Base-by-base conservation (phyloP, 2,329 filamentous ascomycete genomes). In the Septoria petroselini region DNA sequence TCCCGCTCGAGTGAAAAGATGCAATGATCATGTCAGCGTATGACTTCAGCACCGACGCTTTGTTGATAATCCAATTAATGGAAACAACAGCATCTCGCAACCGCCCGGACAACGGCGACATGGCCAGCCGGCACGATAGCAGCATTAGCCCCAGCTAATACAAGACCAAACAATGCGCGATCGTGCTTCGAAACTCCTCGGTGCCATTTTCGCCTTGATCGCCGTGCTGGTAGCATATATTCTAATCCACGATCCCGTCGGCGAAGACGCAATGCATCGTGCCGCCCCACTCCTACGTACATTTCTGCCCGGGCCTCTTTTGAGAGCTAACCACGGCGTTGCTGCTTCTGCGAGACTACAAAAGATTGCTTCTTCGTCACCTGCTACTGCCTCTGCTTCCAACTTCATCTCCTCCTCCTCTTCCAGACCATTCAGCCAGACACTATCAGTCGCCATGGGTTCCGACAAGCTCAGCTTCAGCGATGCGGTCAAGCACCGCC, bases 401-500 rank as follows among this genome's bases (percentile, higher is more conserved):
- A n/a, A n/a, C n/a, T n/a, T n/a, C 17, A 15, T 18, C 12, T 41
- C 19, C 39, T 25, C 38, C 21, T 25, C 38, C 27, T 4, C 46
- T 19, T 41, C 39, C 17, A 42, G 27, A 38, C 14, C 17, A 17
- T 37, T 38, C 38, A 48, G 38, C 17, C 45, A 25, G 15, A 50
- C 54, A n/a, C n/a, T n/a, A 5, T 15, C 40, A 18, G 18, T 64
- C 53, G 68, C 55, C 25, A 75, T 75, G 71, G 62, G n/a, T n/a
- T n/a, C 63, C 60, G 69, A 63, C 41, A 54, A 35, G 29, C 57
- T 60, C 30, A 48, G 74, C 55, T 75, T 88, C 73, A 70, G 88
- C 68, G 75, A 83, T 55, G 78, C 82, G 65, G 68, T 86, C 75
- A 79, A 82, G 74, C 68, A 73, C 68, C 85, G 87, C 67, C 85